Evolutionary conservation across 495 filamentous ascomycete genomes (phyloP).

Genomic region (Daldinia caldariorum): DNA sequence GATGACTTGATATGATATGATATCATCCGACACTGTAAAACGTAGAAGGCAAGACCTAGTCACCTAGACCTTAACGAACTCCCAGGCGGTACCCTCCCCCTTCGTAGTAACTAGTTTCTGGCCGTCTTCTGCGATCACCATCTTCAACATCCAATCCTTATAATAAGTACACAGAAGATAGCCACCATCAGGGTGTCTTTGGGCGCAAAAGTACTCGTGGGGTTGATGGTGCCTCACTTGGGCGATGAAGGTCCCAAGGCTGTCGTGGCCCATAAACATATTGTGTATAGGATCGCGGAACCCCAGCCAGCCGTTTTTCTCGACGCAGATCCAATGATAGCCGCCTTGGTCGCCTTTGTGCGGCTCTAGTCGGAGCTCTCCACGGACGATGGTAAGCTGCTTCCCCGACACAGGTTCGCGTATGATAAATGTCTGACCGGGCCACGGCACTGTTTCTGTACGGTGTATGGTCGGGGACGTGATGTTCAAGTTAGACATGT

Average conservation of each 20-base stretch:
- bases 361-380: slow-evolving; percentile 44
- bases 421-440: slow-evolving; percentile 47
- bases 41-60: not conserved
- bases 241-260: slow-evolving; percentile 9
- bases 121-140: slow-evolving; percentile 21
- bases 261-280: slow-evolving; percentile 48
- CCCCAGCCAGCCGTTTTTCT: slow-evolving; percentile 54
- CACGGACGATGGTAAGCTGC: slow-evolving; percentile 49
- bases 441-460: slow-evolving; percentile 35
- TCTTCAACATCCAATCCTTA: slow-evolving; percentile 9
- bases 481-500: not conserved
- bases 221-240: slow-evolving; percentile 9
- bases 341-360: slow-evolving; percentile 46
- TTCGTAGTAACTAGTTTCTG: slow-evolving; percentile 10
- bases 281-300: slow-evolving; percentile 49
- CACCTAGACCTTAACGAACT: slow-evolving; percentile 23
- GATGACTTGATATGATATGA: too few relatives aligned
- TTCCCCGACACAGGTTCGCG: slow-evolving; percentile 38
- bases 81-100: slow-evolving; percentile 23
- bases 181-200: slow-evolving; percentile 27
- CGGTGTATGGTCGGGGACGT: not conserved
- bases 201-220: slow-evolving; percentile 25
- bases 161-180: slow-evolving; percentile 19
- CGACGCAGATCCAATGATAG: slow-evolving; percentile 53
- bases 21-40: too few relatives aligned